These are phyloP conservation scores for Pestalotiopsis fici DNA, from an alignment of 2,329 filamentous ascomycete species.

Conservation along the genomic window DNA sequence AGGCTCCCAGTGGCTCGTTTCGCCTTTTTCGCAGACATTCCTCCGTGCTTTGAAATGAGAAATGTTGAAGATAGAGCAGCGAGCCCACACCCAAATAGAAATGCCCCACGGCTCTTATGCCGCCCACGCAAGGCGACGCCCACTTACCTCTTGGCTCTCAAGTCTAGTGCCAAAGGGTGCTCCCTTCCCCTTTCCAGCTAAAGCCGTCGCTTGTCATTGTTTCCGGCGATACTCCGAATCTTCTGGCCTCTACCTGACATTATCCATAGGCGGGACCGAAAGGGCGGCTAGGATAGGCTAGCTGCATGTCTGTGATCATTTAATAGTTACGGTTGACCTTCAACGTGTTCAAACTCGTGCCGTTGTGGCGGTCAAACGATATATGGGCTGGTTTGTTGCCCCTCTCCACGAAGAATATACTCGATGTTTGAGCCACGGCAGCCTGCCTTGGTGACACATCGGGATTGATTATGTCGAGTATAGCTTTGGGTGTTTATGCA, in stretches of 20 bases:
- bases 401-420: not conserved
- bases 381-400: not conserved
- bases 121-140: not conserved
- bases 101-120: not conserved
- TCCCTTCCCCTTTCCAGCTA: not conserved
- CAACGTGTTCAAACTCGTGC: not conserved
- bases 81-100: not conserved
- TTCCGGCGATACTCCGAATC: constrained; percentile 1
- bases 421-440: not conserved
- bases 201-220: not conserved
- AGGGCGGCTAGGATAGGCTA: not conserved
- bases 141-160: not conserved
- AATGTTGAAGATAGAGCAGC: not conserved
- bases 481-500: not conserved
- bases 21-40: not conserved
- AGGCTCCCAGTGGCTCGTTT: not conserved
- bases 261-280: not conserved
- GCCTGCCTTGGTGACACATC: not conserved
- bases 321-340: not conserved
- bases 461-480: not conserved
- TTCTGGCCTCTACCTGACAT: not conserved
- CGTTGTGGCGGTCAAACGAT: not conserved
- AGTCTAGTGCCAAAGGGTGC: not conserved
- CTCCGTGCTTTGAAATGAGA: constrained; percentile 4
- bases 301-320: not conserved